Base-by-base conservation (phyloP, 495 filamentous ascomycete species). In the Tetracladium marchalianum region DNA sequence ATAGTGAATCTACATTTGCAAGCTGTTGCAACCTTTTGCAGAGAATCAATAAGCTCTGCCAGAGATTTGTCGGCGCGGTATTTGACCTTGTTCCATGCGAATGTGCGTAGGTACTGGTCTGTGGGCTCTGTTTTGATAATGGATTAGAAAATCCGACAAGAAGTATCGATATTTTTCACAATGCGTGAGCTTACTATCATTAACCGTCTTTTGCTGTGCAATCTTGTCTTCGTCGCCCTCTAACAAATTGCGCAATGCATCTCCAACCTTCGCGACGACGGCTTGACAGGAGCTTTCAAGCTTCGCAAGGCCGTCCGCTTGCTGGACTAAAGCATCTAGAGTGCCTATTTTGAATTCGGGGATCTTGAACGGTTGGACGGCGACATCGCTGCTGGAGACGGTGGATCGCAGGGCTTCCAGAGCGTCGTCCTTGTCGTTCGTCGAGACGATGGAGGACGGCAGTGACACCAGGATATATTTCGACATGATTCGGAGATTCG, bases 341-440 rank as follows among this genome's bases (percentile, higher is more conserved):
- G 92, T 95, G 42, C 92, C 92, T 64, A 98, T 94, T 69, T 97
- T 98, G 73, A 98, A 94, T 35, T 85, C 82, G 2, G 92, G 92
- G 49, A 98, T 85, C 11, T 75, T 63, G 57, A 96, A 96, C 7
- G 82, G 80, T 39, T 78, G 70, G 15, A 86, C 80, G 36, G 78
- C 78, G 55, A 85, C 89, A 58, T 85, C 80, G 44, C 95, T 85
- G 31, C 77, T 66, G 22, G 76, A 67, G 46, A 96, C 70, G 11
- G 85, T 85, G 39, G 82, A 59, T 52, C 77, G 77, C 31, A 98
- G 59, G 41, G 82, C 75, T 27, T 77, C 65, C 55, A 90, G 69
- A 50, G 92, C 90, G 62, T 95, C 90, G 57, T 93, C 83, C 51
- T 74, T 68, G 67, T 87, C 76, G 65, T 77, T 75, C 41, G 82